A percentile compares a stretch with the other conserved stretches of the same genome.
These are phyloP conservation scores for Pythium insidiosum DNA, from an alignment of 352 stramenopile species.

Conservation along the genomic window DNA sequence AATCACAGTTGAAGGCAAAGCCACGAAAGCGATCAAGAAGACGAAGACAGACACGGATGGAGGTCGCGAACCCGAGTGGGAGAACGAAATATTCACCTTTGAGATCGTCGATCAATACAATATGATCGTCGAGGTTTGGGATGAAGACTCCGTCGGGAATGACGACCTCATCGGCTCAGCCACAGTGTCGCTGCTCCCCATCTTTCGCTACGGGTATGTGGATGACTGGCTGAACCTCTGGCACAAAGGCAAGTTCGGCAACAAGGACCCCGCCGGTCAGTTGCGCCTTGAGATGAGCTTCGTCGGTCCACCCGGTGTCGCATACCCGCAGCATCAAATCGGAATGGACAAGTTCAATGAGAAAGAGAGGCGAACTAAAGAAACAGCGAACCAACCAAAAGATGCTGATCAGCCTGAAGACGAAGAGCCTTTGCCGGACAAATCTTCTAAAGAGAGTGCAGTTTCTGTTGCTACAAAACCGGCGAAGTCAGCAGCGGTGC, in stretches of 20 bases:
- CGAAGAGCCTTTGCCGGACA: conserved; percentile 11
- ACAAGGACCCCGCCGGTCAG: conserved; percentile 77
- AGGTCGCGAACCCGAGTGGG: conserved; percentile 78
- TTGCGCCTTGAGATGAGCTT: conserved; percentile 87
- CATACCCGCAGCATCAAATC: conserved; percentile 88
- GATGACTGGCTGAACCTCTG: conserved; percentile 88
- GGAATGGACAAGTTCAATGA: conserved; percentile 68
- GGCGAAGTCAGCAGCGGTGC: conserved; percentile 6
- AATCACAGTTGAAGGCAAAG: conserved; percentile 63
- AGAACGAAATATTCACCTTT: conserved; percentile 74
- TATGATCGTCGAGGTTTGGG: conserved; percentile 86
- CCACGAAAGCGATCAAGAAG: conserved; percentile 62
- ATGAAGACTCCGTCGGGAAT: conserved; percentile 87
- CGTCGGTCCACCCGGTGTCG: conserved; percentile 60
- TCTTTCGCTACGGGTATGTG: conserved; percentile 85
- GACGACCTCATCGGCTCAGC: conserved; percentile 86
- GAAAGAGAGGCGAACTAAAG: conserved; percentile 66
- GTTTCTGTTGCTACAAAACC: conserved; percentile 17
- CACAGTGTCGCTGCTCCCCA: conserved; percentile 80
- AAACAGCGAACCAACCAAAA: conserved; percentile 22
- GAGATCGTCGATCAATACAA: conserved; percentile 92
- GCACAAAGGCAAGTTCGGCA: conserved; percentile 83
- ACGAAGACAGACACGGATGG: conserved; percentile 86
- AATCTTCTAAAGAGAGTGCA: conserved; percentile 17
- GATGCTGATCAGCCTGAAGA: conserved; percentile 17